Base-by-base conservation (phyloP, 2,329 filamentous ascomycete species). In the Huntiella omanensis region DNA sequence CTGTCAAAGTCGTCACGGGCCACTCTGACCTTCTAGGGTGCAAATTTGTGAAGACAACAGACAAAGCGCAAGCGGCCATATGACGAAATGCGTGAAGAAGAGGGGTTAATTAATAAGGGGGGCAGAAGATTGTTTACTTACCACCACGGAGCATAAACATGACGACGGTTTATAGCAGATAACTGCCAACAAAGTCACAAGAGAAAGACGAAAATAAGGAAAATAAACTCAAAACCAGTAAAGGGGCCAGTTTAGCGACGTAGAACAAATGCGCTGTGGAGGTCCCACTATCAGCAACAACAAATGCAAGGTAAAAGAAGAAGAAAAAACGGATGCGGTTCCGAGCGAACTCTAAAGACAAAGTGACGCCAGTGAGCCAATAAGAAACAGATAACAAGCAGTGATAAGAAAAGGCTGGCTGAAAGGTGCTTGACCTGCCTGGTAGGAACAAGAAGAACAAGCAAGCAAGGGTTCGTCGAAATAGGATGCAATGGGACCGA, bases 61-160 rank as follows among this genome's bases (percentile, higher is more conserved):
- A 11, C 32, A 33, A 33, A 42, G 40, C 22, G 33, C 40, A 42
- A 28, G 40, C 32, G 28, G 12, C 44, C 17, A 13, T 33, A 35
- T n/a, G 41, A 34, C 19, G 17, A 42, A 42, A 33, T 15, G 16
- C 8, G 28, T 7, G 8, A 11, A 16, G 17, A 42, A 19, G 16
- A 40, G 4, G 33, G 37, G 37, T 28, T 28, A 28, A 28, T 28
- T 28, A 46, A 33, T 34, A 47, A 39, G 48, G 39, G 49, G 43
- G 35, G 43, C 34, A 41, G 37, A 19, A 54, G 49, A 53, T 54
- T 43, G 49, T 19, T 19, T 52, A 62, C 68, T 57, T 57, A 65
- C 64, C 63, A 57, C 64, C 65, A 50, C 60, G 58, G 51, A 64
- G 59, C 49, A 66, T 59, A 54, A 66, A 66, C 64, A 66, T 66